Percentiles rank a stretch among this genome's conserved stretches.
phyloP scores from a whole-genome alignment of 345 rosid genomes.

The Gossypium thurberi region DNA sequence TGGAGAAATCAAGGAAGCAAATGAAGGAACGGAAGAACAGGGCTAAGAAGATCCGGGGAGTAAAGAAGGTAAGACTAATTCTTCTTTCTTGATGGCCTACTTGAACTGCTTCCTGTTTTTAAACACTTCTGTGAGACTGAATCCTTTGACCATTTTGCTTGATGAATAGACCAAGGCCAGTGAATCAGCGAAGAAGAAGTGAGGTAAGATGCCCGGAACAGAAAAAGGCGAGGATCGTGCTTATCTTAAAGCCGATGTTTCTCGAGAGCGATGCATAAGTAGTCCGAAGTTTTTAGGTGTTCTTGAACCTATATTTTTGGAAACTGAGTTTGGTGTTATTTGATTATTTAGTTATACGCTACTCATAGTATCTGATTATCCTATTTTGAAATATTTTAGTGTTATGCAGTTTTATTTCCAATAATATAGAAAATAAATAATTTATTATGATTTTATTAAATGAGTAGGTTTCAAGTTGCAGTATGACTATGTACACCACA shows the following conservation, averaged over 20 bases:
- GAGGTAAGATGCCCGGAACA: slow-evolving; percentile 26
- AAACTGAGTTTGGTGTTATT: slow-evolving; percentile 11
- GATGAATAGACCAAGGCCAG: slow-evolving; percentile 71
- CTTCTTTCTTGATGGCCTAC: not conserved
- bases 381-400: slow-evolving; percentile 9
- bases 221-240: slow-evolving; percentile 52
- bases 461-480: not conserved
- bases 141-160: not conserved
- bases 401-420: not conserved
- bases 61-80: not conserved
- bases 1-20: slow-evolving; percentile 1
- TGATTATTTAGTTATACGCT: not conserved
- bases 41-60: not conserved
- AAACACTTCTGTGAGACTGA: not conserved
- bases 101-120: not conserved
- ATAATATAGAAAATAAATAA: not conserved
- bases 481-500: no score
- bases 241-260: slow-evolving; percentile 11
- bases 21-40: slow-evolving; percentile 3
- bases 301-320: slow-evolving; percentile 13
- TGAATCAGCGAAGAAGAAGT: slow-evolving; percentile 34
- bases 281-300: slow-evolving; percentile 10
- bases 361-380: slow-evolving; percentile 1
- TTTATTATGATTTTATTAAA: not conserved
- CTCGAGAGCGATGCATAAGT: not conserved